phyloP scores from a whole-genome alignment of 495 filamentous ascomycete species.

The Oleoguttula mirabilis region DNA sequence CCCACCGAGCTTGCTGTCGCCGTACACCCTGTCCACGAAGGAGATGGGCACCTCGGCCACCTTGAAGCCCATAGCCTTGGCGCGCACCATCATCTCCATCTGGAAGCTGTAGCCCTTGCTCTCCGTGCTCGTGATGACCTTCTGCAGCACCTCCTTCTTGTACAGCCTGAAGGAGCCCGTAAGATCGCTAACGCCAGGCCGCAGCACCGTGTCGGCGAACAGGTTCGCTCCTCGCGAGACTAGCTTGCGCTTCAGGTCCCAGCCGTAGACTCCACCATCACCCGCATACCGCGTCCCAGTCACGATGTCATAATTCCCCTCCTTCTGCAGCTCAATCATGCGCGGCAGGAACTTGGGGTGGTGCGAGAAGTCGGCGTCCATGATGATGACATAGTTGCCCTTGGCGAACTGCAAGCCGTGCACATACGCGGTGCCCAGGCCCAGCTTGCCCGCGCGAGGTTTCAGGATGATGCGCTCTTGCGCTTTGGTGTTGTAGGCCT shows the following conservation, averaged over 20 bases:
- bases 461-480: constrained; percentile 66
- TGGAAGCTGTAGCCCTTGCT: constrained; percentile 97
- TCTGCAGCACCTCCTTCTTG: constrained; percentile 78
- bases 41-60: constrained; percentile 90
- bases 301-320: constrained; percentile 78
- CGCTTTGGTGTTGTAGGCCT: constrained; percentile 47
- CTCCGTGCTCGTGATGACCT: constrained; percentile 78
- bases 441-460: constrained; percentile 83
- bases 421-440: constrained; percentile 92
- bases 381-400: constrained; percentile 95
- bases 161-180: constrained; percentile 92
- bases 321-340: constrained; percentile 67
- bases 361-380: constrained; percentile 99
- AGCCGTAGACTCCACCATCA: constrained; percentile 86
- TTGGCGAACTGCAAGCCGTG: constrained; percentile 78
- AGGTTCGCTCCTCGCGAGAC: constrained; percentile 86
- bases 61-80: constrained; percentile 80
- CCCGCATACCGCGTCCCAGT: constrained; percentile 89
- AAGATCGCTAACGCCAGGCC: constrained; percentile 90
- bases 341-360: constrained; percentile 91
- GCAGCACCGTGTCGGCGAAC: constrained; percentile 85
- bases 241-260: constrained; percentile 94
- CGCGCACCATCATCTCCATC: constrained; percentile 95
- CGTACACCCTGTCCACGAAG: constrained; percentile 91
- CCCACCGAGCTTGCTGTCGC: constrained; percentile 87